Evolutionary conservation across 2,329 filamentous ascomycete genomes (phyloP).

Genomic region (Xylaria sp.): DNA sequence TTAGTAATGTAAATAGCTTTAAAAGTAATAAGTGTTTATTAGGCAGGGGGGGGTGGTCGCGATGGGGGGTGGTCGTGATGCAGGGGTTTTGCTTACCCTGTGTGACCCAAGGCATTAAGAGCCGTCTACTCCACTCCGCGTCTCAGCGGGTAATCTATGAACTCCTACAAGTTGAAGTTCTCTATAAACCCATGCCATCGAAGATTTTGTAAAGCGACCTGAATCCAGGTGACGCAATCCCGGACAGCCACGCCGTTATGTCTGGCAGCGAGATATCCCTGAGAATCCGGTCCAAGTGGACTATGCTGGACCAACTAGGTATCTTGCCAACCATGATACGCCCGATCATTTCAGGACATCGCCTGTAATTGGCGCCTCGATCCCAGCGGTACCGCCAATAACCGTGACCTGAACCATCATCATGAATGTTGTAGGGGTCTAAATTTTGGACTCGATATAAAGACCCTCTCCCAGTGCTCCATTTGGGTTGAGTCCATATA

Average conservation of each 20-base stretch:
- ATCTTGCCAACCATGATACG: constrained; percentile 2
- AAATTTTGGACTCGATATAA: neutral
- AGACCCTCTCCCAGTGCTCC: neutral
- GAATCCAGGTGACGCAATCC: neutral
- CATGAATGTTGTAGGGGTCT: neutral
- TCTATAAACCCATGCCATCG: neutral
- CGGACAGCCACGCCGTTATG: neutral
- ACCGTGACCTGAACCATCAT: neutral
- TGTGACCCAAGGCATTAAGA: no score
- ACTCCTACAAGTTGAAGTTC: neutral
- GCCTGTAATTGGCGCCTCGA: neutral
- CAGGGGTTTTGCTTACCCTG: no score
- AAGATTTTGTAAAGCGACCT: neutral
- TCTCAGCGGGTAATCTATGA: no score
- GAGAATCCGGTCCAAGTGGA: neutral
- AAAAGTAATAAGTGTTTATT: no score
- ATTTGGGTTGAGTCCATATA: neutral
- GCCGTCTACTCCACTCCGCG: no score
- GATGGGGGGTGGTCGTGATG: no score
- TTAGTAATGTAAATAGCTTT: no score
- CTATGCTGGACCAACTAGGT: neutral
- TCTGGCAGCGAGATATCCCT: neutral
- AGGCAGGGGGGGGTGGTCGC: no score
- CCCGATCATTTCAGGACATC: neutral
- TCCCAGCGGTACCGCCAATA: neutral